A percentile compares a stretch with the other conserved stretches of the same genome.
Conservation (phyloP, 305 asterid species). For the Rubia peregrina region DNA sequence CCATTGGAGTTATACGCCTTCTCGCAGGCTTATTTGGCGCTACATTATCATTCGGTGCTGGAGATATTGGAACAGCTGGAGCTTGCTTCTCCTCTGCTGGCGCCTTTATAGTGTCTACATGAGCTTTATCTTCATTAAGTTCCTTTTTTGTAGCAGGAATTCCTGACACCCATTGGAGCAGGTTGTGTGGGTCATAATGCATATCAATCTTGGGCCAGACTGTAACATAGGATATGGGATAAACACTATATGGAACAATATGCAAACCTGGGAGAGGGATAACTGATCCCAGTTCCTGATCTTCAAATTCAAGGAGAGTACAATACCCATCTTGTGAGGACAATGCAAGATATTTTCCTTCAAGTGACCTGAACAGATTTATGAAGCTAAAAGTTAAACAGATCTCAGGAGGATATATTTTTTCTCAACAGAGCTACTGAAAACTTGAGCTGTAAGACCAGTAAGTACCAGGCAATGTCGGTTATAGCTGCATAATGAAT, state of each 20-base stretch:
- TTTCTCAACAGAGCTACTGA: not conserved
- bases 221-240: conserved; percentile 14
- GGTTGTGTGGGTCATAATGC: conserved; percentile 22
- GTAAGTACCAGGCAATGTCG: conserved; percentile 78
- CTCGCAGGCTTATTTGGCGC: conserved; percentile 42
- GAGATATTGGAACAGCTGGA: conserved; percentile 29
- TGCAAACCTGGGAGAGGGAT: conserved; percentile 47
- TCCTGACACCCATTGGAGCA: conserved; percentile 20
- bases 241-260: not conserved
- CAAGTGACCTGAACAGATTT: conserved; percentile 50
- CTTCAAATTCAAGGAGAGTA: conserved; percentile 78
- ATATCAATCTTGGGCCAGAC: conserved; percentile 26
- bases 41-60: conserved; percentile 26
- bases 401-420: not conserved
- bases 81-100: conserved; percentile 27
- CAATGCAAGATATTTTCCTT: conserved; percentile 60
- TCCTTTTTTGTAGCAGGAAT: conserved; percentile 10
- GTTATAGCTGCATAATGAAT: conserved; percentile 89
- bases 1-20: conserved; percentile 84
- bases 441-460: not conserved
- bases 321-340: conserved; percentile 98
- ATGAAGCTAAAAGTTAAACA: not conserved
- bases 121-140: conserved; percentile 12
- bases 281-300: conserved; percentile 67
- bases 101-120: conserved; percentile 25